These are phyloP conservation scores for Notholithocarpus densiflorus DNA, from an alignment of 306 rosid species.

Conservation along the genomic window DNA sequence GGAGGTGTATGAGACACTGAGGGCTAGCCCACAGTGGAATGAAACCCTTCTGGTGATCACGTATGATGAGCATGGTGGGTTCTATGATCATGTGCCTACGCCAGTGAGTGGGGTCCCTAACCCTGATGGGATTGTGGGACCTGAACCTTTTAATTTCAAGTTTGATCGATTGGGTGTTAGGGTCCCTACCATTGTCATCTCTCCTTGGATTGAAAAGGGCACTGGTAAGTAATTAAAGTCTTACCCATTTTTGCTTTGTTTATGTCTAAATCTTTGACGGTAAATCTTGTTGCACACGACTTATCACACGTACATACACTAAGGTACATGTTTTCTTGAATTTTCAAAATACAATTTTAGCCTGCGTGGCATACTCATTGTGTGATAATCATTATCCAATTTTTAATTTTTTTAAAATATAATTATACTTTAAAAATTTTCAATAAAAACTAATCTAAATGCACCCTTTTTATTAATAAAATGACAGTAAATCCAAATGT, in stretches of 20 bases:
- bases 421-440: too few species aligned
- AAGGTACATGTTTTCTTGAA: too few species aligned
- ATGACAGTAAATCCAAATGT: too few species aligned
- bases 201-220: slow-evolving; percentile 89
- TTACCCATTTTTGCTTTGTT: background rate
- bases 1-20: slow-evolving; percentile 80
- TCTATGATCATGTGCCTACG: slow-evolving; percentile 76
- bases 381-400: too few species aligned
- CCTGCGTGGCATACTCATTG: too few species aligned
- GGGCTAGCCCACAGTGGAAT: slow-evolving; percentile 92
- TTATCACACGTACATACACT: too few species aligned
- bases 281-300: too few species aligned
- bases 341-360: too few species aligned
- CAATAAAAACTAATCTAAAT: too few species aligned
- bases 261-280: background rate
- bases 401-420: too few species aligned
- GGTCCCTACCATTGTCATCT: slow-evolving; percentile 77
- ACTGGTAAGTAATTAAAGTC: slow-evolving; percentile 41
- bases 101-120: slow-evolving; percentile 68
- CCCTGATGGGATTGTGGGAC: slow-evolving; percentile 78
- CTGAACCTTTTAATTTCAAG: slow-evolving; percentile 55
- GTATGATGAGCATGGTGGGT: slow-evolving; percentile 94
- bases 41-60: slow-evolving; percentile 63
- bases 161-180: slow-evolving; percentile 81
- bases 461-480: too few species aligned